Conservation (phyloP, 2,329 filamentous ascomycete species). For the Phialemoniopsis sp. region DNA sequence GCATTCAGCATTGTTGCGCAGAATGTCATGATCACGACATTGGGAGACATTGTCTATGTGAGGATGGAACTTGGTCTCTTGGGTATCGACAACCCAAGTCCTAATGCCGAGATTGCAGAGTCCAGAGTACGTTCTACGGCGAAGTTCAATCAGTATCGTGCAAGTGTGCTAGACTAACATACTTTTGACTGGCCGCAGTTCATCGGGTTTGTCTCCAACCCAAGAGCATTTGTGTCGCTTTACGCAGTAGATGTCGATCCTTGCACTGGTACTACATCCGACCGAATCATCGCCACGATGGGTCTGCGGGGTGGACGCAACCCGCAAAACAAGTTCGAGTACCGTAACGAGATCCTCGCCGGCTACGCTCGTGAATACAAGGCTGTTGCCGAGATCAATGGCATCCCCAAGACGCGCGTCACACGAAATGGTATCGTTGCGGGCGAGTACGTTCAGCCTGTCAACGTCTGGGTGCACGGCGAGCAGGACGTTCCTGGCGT, state of each 20-base stretch:
- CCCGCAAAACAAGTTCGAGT: constrained; percentile 29
- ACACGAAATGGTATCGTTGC: constrained; percentile 28
- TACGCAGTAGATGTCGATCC: constrained; percentile 30
- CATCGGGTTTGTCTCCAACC: constrained; percentile 27
- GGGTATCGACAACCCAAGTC: constrained; percentile 26
- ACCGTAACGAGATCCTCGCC: constrained; percentile 23
- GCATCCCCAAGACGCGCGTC: constrained; percentile 18
- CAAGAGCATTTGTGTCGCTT: constrained; percentile 21
- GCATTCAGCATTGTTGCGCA: constrained; percentile 28
- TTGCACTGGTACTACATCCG: constrained; percentile 26
- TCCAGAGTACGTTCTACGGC: constrained; percentile 20
- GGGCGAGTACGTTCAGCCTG: constrained; percentile 27
- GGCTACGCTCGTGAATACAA: constrained; percentile 30
- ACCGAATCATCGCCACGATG: constrained; percentile 25
- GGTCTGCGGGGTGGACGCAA: constrained; percentile 23
- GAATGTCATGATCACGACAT: constrained; percentile 28
- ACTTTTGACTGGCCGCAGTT: constrained; percentile 12
- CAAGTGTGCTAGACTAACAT: too few species aligned
- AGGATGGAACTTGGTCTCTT: constrained; percentile 27
- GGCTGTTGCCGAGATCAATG: constrained; percentile 24
- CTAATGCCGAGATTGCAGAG: constrained; percentile 27
- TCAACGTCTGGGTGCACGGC: constrained; percentile 29
- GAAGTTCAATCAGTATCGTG: too few species aligned
- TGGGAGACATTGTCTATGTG: constrained; percentile 24
- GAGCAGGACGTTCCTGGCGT: constrained; percentile 29